phyloP scores from a whole-genome alignment of 2,329 filamentous ascomycete species.

The Colletotrichum echinochloae region DNA sequence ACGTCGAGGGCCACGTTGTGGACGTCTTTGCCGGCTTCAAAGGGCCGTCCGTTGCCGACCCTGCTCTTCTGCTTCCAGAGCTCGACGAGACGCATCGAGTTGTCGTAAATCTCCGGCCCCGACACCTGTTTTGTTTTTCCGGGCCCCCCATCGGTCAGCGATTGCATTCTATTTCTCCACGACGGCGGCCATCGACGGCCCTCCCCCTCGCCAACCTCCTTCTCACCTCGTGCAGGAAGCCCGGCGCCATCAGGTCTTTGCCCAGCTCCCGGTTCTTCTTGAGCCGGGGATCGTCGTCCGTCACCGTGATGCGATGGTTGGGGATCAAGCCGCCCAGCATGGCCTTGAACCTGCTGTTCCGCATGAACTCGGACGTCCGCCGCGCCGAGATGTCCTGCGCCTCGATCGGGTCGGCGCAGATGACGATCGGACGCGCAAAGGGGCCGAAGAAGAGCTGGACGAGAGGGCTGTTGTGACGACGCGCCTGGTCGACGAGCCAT shows the following conservation, averaged over 20 bases:
- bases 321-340: constrained; percentile 41
- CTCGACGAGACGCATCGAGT: constrained; percentile 47
- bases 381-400: constrained; percentile 49
- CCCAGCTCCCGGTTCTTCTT: constrained; percentile 50
- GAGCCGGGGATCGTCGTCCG: constrained; percentile 48
- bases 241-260: constrained; percentile 53
- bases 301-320: constrained; percentile 51
- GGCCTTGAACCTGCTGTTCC: constrained; percentile 40
- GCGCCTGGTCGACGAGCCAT: constrained; percentile 46
- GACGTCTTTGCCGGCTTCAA: constrained; percentile 49
- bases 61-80: constrained; percentile 51
- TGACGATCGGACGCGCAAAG: constrained; percentile 46
- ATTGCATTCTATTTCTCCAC: background rate
- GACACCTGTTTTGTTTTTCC: constrained; percentile 45
- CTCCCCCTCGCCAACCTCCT: background rate
- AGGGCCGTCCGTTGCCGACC: constrained; percentile 47
- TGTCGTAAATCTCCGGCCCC: constrained; percentile 51
- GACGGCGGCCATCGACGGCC: background rate
- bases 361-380: constrained; percentile 50
- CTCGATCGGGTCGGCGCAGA: constrained; percentile 50
- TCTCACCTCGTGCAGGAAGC: constrained; percentile 47
- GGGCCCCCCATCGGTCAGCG: background rate
- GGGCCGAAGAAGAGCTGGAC: constrained; percentile 51
- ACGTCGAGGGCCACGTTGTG: constrained; percentile 50
- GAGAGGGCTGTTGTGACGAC: constrained; percentile 45